phyloP scores from a whole-genome alignment of 1,284 basidiomycete species.

The Meira miltonrushii region DNA sequence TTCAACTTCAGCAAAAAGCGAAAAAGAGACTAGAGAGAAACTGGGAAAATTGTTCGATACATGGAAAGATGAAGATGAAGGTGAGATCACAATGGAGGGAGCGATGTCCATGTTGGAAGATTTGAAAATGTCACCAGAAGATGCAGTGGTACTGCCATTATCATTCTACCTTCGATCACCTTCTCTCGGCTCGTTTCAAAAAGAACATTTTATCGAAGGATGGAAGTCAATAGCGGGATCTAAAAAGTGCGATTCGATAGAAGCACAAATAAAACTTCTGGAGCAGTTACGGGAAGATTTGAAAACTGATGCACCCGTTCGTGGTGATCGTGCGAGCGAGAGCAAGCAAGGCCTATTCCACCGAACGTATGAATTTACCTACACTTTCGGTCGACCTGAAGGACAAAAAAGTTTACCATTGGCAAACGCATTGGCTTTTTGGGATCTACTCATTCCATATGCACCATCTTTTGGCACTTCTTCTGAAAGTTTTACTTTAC shows the following conservation, averaged over 20 bases:
- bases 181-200: conserved; percentile 39
- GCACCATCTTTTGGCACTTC: conserved; percentile 62
- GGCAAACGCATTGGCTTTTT: conserved; percentile 74
- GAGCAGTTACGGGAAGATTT: conserved; percentile 33
- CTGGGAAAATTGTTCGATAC: conserved; percentile 66
- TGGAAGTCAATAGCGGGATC: conserved; percentile 39
- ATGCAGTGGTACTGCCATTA: conserved; percentile 44
- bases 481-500: conserved; percentile 62
- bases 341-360: conserved; percentile 59
- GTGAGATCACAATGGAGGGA: conserved; percentile 42
- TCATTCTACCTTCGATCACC: conserved; percentile 45
- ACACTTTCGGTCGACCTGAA: conserved; percentile 72
- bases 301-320: conserved; percentile 25
- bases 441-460: conserved; percentile 74
- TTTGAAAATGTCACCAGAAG: conserved; percentile 39
- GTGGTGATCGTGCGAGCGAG: conserved; percentile 21
- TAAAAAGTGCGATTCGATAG: conserved; percentile 21
- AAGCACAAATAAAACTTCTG: conserved; percentile 35
- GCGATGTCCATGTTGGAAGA: conserved; percentile 41
- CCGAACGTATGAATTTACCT: conserved; percentile 81
- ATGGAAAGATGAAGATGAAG: conserved; percentile 60
- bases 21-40: conserved; percentile 48
- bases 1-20: conserved; percentile 14
- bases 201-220: conserved; percentile 37
- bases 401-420: conserved; percentile 62